Conservation (phyloP, 805 yeast genomes). For the Metschnikowia santaceciliae region DNA sequence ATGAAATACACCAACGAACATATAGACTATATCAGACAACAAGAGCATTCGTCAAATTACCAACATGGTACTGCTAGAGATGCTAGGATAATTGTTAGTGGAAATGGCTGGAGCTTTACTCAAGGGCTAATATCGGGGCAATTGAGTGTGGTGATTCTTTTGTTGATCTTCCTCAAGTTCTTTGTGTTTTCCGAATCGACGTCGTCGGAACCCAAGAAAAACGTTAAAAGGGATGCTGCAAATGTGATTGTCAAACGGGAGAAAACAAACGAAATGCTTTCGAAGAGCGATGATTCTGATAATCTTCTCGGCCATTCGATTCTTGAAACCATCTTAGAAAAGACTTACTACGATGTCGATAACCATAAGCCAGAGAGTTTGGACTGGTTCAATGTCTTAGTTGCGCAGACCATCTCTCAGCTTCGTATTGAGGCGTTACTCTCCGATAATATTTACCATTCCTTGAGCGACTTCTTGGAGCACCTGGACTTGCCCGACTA, state of each 20-base stretch:
- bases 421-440: conserved; percentile 83
- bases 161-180: conserved; percentile 65
- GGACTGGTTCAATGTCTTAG: conserved; percentile 94
- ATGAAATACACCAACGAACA: neutral
- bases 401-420: conserved; percentile 87
- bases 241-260: conserved; percentile 34
- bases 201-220: conserved; percentile 16
- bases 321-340: conserved; percentile 62
- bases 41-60: neutral
- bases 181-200: conserved; percentile 69
- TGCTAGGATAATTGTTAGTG: neutral
- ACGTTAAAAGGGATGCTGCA: conserved; percentile 24
- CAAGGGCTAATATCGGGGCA: conserved; percentile 76
- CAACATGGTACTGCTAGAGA: neutral
- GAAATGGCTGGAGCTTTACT: conserved; percentile 58
- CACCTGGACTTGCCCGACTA: conserved; percentile 72
- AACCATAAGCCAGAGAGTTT: conserved; percentile 85
- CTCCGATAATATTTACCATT: conserved; percentile 79
- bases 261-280: conserved; percentile 15
- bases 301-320: conserved; percentile 15
- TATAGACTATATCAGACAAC: neutral
- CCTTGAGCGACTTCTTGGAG: conserved; percentile 63
- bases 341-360: conserved; percentile 87
- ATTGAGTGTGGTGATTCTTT: conserved; percentile 59
- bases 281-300: conserved; percentile 9